Percentiles rank a stretch among this genome's conserved stretches.
Conservation (phyloP, 2,329 filamentous ascomycete genomes). For the Hymenoscyphus albidus region DNA sequence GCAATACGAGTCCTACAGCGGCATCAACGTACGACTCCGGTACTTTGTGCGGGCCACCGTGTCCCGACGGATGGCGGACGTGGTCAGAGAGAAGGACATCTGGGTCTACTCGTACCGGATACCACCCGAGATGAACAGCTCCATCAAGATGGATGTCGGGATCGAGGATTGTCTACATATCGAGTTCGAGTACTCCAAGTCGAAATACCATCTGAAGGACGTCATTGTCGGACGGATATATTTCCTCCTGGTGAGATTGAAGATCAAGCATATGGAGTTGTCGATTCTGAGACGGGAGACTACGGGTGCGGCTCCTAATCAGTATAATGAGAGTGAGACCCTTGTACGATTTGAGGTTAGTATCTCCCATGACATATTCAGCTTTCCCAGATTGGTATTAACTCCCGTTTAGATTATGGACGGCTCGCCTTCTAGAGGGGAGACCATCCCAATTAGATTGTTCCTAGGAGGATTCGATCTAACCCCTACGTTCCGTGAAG, state of each 20-base stretch:
- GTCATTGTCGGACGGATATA: constrained; percentile 99
- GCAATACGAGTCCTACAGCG: constrained; percentile 99
- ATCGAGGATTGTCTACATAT: constrained; percentile 99
- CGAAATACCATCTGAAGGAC: constrained; percentile 98
- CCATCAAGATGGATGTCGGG: constrained; percentile 99
- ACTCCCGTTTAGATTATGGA: constrained; percentile 31
- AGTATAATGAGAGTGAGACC: constrained; percentile 99
- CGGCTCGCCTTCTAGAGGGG: constrained; percentile 47
- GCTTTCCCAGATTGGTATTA: neutral
- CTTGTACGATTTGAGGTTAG: constrained; percentile 88
- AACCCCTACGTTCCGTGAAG: constrained; percentile 96
- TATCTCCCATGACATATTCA: constrained; percentile 9
- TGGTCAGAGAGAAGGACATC: constrained; percentile 97
- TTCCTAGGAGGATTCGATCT: constrained; percentile 97
- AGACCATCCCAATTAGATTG: constrained; percentile 92
- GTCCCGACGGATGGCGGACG: constrained; percentile 93
- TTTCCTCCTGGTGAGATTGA: constrained; percentile 91
- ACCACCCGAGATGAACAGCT: constrained; percentile 95
- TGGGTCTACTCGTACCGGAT: constrained; percentile 99
- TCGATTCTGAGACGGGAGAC: constrained; percentile 97
- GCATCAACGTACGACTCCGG: constrained; percentile 98
- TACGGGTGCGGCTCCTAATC: constrained; percentile 92
- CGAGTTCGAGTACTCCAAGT: constrained; percentile 99
- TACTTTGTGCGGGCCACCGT: constrained; percentile 98
- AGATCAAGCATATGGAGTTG: constrained; percentile 99